A percentile compares a stretch with the other conserved stretches of the same genome.
Evolutionary conservation across 2,329 filamentous ascomycete genomes (phyloP).

Genomic region (Allantophomopsis lycopodina): DNA sequence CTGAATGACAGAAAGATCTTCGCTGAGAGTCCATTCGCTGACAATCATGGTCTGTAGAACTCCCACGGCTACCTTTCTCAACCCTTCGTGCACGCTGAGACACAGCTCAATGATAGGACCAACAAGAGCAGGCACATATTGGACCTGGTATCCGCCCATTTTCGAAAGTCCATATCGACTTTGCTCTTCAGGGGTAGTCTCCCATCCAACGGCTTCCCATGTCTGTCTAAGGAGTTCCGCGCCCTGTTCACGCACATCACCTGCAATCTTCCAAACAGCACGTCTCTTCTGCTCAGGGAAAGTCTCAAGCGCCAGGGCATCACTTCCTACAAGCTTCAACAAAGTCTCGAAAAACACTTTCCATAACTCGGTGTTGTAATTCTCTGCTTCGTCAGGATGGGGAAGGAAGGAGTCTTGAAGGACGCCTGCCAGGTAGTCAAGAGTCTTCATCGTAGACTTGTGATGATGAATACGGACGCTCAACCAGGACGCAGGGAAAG

Average conservation of each 20-base stretch:
- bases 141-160: constrained; percentile 94
- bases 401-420: constrained; percentile 77
- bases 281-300: constrained; percentile 94
- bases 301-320: constrained; percentile 80
- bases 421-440: constrained; percentile 71
- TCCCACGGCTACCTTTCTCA: constrained; percentile 81
- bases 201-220: constrained; percentile 97
- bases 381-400: constrained; percentile 68
- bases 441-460: constrained; percentile 72
- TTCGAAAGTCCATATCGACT: constrained; percentile 64
- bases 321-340: constrained; percentile 77
- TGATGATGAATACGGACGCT: constrained; percentile 90
- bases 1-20: constrained; percentile 82
- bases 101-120: constrained; percentile 88
- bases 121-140: constrained; percentile 89
- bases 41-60: constrained; percentile 97
- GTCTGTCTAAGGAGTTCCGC: constrained; percentile 72
- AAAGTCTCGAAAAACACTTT: constrained; percentile 84
- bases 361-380: constrained; percentile 88
- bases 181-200: constrained; percentile 69
- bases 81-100: constrained; percentile 84
- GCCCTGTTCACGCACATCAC: constrained; percentile 85
- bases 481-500: constrained; percentile 81
- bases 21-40: constrained; percentile 92
- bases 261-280: constrained; percentile 97